phyloP scores from a whole-genome alignment of 2,329 filamentous ascomycete genomes.

The Amesomyces nigricolor region DNA sequence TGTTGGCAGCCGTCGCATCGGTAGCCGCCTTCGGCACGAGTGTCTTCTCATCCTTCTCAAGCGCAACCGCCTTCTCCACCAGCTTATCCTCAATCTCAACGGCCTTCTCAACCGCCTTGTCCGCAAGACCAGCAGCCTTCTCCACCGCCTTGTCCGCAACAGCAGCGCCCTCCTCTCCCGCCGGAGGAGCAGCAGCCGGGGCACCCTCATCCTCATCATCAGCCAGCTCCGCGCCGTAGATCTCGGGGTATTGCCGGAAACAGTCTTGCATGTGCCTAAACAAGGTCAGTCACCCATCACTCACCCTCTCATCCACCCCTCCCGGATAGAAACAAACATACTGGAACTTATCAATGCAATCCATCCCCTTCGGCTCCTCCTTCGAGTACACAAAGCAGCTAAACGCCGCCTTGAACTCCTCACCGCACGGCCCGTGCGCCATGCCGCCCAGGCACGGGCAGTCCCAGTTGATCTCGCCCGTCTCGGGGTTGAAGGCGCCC shows the following conservation, averaged over 20 bases:
- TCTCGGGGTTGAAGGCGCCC: conserved; percentile 96
- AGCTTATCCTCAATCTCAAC: too few relatives aligned
- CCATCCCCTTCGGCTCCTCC: conserved; percentile 94
- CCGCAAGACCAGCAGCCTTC: conserved; percentile 5
- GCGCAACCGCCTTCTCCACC: background rate
- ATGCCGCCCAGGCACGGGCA: conserved; percentile 96
- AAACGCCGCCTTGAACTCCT: conserved; percentile 91
- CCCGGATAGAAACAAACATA: conserved; percentile 41
- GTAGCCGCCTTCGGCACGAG: conserved; percentile 26
- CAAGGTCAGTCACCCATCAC: conserved; percentile 15
- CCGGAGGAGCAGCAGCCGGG: conserved; percentile 16
- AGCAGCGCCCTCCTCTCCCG: conserved; percentile 15
- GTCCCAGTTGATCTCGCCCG: conserved; percentile 99
- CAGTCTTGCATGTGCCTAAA: conserved; percentile 91
- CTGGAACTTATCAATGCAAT: conserved; percentile 98
- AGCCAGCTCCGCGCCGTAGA: conserved; percentile 84
- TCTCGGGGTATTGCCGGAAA: conserved; percentile 85
- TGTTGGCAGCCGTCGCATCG: conserved; percentile 33
- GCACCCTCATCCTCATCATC: conserved; percentile 56
- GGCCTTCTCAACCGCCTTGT: background rate
- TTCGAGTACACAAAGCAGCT: conserved; percentile 97
- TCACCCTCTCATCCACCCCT: background rate
- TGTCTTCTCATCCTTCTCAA: conserved; percentile 5
- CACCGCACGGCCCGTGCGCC: conserved; percentile 91
- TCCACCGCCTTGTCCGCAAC: background rate